Evolutionary conservation across 139 green algal genomes (phyloP).

Genomic region (Penium margaritaceum): DNA sequence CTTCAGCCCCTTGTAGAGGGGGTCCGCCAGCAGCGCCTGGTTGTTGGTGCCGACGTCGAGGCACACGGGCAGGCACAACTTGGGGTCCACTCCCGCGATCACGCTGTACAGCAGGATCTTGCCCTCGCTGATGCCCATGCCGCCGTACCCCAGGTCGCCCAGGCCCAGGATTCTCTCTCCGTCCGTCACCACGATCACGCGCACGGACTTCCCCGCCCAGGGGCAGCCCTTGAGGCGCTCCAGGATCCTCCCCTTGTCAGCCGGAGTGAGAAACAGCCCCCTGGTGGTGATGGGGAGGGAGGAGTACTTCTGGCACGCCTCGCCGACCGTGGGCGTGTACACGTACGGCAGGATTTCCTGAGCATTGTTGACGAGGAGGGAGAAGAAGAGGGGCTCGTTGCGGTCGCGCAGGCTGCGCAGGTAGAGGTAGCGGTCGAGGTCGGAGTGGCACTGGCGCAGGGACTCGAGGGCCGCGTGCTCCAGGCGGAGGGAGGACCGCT

Average conservation of each 20-base stretch:
- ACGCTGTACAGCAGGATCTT: conserved; percentile 70
- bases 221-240: conserved; percentile 55
- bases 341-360: conserved; percentile 71
- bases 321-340: conserved; percentile 89
- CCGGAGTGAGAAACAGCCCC: conserved; percentile 76
- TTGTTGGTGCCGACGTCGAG: conserved; percentile 84
- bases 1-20: conserved; percentile 62
- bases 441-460: conserved; percentile 5
- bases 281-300: conserved; percentile 58
- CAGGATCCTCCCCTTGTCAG: conserved; percentile 51
- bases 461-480: conserved; percentile 12
- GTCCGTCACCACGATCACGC: conserved; percentile 69
- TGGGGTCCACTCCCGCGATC: conserved; percentile 56
- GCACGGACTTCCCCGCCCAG: conserved; percentile 52
- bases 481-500: neutral
- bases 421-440: conserved; percentile 14
- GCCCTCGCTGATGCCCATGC: conserved; percentile 71
- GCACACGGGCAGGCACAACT: conserved; percentile 71
- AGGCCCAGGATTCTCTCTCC: conserved; percentile 69
- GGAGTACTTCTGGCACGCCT: conserved; percentile 78
- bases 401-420: conserved; percentile 20
- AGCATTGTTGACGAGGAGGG: conserved; percentile 56
- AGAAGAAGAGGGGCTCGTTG: conserved; percentile 58
- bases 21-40: conserved; percentile 55
- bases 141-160: conserved; percentile 66